A percentile compares a stretch with the other conserved stretches of the same genome.
Evolutionary conservation across 305 asterid species (phyloP).

Genomic region (Coffea humblotiana): DNA sequence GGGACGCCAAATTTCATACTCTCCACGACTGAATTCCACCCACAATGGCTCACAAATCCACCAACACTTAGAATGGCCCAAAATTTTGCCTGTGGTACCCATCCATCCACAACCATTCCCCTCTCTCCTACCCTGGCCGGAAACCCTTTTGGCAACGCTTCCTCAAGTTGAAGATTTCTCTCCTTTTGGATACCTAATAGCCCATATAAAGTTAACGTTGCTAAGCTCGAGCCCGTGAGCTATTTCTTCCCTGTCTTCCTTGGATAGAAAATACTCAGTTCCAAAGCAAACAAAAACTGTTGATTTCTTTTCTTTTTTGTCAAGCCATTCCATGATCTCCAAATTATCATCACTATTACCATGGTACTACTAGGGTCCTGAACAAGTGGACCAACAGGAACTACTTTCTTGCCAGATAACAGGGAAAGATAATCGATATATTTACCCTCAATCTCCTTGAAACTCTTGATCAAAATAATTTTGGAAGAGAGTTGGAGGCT

Average conservation of each 20-base stretch:
- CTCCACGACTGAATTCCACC: conserved; percentile 42
- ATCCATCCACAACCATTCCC: conserved; percentile 38
- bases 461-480: conserved; percentile 23
- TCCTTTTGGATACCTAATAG: conserved; percentile 35
- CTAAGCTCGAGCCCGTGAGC: conserved; percentile 46
- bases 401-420: not conserved
- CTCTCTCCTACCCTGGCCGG: conserved; percentile 31
- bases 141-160: conserved; percentile 40
- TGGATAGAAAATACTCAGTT: conserved; percentile 35
- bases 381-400: conserved; percentile 25
- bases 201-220: conserved; percentile 50
- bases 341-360: not conserved
- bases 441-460: conserved; percentile 35
- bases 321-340: conserved; percentile 33
- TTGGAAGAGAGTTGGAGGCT: not conserved
- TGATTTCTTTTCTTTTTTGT: conserved; percentile 22
- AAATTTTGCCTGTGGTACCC: conserved; percentile 50
- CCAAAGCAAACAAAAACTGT: conserved; percentile 43
- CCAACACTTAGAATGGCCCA: conserved; percentile 37
- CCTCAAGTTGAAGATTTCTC: conserved; percentile 16
- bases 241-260: conserved; percentile 37
- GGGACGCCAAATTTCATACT: conserved; percentile 42
- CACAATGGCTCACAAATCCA: conserved; percentile 51
- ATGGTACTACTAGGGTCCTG: not conserved
- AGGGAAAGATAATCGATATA: conserved; percentile 29